phyloP scores from a whole-genome alignment of 2,329 filamentous ascomycete species.

The Bipolaris gigantea region DNA sequence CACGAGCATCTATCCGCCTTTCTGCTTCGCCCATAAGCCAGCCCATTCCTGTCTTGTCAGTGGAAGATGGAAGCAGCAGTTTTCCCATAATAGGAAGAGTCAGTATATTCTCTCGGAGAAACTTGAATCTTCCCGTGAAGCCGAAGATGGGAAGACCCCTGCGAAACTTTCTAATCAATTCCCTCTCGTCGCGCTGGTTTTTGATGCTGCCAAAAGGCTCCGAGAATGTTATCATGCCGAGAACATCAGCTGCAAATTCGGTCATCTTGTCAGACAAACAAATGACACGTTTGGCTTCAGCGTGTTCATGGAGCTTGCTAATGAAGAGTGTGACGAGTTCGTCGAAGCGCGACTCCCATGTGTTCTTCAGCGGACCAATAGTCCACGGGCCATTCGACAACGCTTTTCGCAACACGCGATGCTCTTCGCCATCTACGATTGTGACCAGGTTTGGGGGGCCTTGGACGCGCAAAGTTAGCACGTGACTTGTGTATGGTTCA shows the following conservation, averaged over 20 bases:
- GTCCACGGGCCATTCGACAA: slow-evolving; percentile 44
- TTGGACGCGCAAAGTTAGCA: background rate
- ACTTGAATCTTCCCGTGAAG: slow-evolving; percentile 40
- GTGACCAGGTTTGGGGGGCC: slow-evolving; percentile 44
- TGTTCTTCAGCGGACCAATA: slow-evolving; percentile 45
- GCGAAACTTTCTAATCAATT: slow-evolving; percentile 44
- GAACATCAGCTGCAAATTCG: slow-evolving; percentile 48
- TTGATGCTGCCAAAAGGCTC: slow-evolving; percentile 46
- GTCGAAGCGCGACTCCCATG: slow-evolving; percentile 46
- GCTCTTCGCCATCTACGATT: slow-evolving; percentile 39
- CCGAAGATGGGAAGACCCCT: slow-evolving; percentile 45
- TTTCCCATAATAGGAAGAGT: slow-evolving; percentile 25
- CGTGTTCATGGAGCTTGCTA: slow-evolving; percentile 37
- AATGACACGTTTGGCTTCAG: slow-evolving; percentile 24
- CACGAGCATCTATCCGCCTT: slow-evolving; percentile 35
- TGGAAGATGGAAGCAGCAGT: slow-evolving; percentile 37
- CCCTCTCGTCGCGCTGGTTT: slow-evolving; percentile 46
- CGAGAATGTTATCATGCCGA: slow-evolving; percentile 47
- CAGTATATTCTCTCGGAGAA: slow-evolving; percentile 41
- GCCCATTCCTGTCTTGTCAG: slow-evolving; percentile 41
- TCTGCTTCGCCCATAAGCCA: slow-evolving; percentile 46
- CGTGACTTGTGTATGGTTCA: background rate
- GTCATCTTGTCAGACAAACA: slow-evolving; percentile 45
- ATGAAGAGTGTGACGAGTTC: slow-evolving; percentile 40
- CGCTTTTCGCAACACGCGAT: slow-evolving; percentile 43